These are phyloP conservation scores for Daedaleopsis sinensis DNA, from an alignment of 768 basidiomycete genomes.

Conservation along the genomic window DNA sequence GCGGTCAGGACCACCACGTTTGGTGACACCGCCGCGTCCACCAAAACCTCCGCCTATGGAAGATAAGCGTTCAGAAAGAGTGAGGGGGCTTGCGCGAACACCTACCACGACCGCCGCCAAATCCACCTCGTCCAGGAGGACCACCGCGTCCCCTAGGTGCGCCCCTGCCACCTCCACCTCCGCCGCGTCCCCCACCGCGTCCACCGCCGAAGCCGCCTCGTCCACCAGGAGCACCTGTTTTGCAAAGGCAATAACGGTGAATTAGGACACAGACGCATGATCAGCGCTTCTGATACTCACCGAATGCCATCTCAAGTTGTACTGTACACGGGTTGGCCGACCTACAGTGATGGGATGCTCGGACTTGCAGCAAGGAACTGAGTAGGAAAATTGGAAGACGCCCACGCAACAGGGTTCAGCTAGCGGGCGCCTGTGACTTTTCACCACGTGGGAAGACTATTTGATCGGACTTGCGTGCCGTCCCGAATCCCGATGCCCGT, in stretches of 20 bases:
- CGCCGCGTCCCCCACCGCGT: conserved; percentile 36
- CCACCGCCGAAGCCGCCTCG: conserved; percentile 53
- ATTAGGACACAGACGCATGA: background rate
- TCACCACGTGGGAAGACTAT: conserved; percentile 8
- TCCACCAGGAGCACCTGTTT: conserved; percentile 64
- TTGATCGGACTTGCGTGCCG: background rate
- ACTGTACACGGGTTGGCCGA: background rate
- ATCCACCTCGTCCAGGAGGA: conserved; percentile 30
- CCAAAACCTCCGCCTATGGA: conserved; percentile 9
- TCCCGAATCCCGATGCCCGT: too few species aligned
- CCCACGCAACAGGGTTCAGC: background rate
- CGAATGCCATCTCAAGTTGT: conserved; percentile 35
- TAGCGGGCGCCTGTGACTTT: background rate
- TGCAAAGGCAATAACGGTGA: background rate
- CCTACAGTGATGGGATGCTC: conserved; percentile 8
- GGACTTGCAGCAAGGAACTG: conserved; percentile 6
- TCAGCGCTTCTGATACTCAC: conserved; percentile 18
- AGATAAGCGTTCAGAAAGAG: conserved; percentile 37
- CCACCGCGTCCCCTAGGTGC: conserved; percentile 33
- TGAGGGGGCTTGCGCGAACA: conserved; percentile 26
- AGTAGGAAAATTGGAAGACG: conserved; percentile 16
- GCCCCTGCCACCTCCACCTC: conserved; percentile 23
- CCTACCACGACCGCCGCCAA: conserved; percentile 37
- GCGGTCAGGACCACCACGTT: conserved; percentile 30
- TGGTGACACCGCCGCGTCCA: conserved; percentile 26